Percentiles rank a stretch among this genome's conserved stretches.
These are phyloP conservation scores for Pulveroboletus sp. DNA, from an alignment of 768 basidiomycete genomes.

Conservation along the genomic window DNA sequence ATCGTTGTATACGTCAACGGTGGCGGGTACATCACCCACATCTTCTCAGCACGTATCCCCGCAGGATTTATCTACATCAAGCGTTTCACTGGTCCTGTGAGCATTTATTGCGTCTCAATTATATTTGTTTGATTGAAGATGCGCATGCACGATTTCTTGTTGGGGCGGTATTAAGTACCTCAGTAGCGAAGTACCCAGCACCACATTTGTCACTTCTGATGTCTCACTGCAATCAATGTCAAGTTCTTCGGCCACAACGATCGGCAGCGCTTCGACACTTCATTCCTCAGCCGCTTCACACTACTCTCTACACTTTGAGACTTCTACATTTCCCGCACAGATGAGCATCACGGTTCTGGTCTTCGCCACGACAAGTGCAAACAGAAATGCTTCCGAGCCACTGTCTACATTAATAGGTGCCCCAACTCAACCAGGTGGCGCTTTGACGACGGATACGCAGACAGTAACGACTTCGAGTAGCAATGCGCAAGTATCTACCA, in stretches of 20 bases:
- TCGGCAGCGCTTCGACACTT: neutral
- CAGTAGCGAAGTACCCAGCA: neutral
- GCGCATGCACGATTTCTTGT: neutral
- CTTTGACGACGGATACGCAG: conserved; percentile 45
- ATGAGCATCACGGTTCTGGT: conserved; percentile 37
- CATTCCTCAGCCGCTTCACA: neutral
- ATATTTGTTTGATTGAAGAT: neutral
- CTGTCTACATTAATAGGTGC: conserved; percentile 44
- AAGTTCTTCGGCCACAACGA: neutral
- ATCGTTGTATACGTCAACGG: neutral
- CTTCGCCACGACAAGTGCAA: conserved; percentile 34
- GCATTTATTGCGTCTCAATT: neutral
- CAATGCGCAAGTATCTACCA: conserved; percentile 24
- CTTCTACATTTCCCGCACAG: conserved; percentile 15
- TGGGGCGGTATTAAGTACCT: neutral
- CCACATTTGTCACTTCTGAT: neutral
- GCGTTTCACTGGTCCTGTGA: neutral
- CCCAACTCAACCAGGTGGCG: conserved; percentile 42
- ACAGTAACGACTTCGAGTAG: conserved; percentile 18
- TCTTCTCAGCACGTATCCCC: neutral
- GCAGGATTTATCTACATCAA: neutral
- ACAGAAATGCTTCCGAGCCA: conserved; percentile 37
- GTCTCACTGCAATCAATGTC: neutral
- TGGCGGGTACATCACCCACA: no score
- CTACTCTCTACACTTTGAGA: neutral